phyloP scores from a whole-genome alignment of 106 monocot species.

The Apostasia ramifera region DNA sequence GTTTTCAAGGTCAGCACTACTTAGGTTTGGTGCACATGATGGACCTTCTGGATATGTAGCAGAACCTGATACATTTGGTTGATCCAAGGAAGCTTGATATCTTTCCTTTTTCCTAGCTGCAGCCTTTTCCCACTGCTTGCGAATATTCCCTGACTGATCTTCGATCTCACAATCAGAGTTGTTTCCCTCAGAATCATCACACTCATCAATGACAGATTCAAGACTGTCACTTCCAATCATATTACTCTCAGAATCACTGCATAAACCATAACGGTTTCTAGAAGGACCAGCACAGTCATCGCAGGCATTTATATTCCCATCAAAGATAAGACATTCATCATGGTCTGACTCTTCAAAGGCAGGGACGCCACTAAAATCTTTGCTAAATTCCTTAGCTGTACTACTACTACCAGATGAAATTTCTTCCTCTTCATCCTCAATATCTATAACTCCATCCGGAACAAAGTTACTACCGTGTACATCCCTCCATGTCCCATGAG shows the following conservation, averaged over 20 bases:
- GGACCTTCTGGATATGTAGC: conserved; percentile 17
- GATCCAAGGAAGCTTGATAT: conserved; percentile 12
- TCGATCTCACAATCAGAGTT: conserved; percentile 86
- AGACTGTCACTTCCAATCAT: conserved; percentile 22
- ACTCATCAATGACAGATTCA: conserved; percentile 8
- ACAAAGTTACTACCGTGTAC: conserved; percentile 12
- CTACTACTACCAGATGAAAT: conserved; percentile 7
- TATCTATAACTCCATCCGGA: conserved; percentile 41
- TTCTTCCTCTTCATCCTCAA: conserved; percentile 68
- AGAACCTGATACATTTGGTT: conserved; percentile 21
- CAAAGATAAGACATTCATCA: conserved; percentile 22
- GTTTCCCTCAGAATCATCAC: conserved; percentile 26
- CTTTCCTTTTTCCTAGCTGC: conserved; percentile 35
- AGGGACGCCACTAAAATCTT: conserved; percentile 4
- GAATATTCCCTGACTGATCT: conserved; percentile 54
- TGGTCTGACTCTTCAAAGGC: conserved; percentile 12
- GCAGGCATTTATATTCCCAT: conserved; percentile 1
- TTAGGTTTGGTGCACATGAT: conserved; percentile 5
- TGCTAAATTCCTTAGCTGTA: conserved; percentile 5
- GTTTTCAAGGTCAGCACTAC: conserved; percentile 2
- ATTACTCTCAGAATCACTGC: conserved; percentile 12
- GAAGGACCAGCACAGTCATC: conserved; percentile 17
- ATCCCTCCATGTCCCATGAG: conserved; percentile 18
- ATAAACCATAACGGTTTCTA: conserved; percentile 42
- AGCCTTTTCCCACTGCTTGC: conserved; percentile 87